Base-by-base conservation (phyloP, 169 alveolate species). In the Babesia gibsoni region DNA sequence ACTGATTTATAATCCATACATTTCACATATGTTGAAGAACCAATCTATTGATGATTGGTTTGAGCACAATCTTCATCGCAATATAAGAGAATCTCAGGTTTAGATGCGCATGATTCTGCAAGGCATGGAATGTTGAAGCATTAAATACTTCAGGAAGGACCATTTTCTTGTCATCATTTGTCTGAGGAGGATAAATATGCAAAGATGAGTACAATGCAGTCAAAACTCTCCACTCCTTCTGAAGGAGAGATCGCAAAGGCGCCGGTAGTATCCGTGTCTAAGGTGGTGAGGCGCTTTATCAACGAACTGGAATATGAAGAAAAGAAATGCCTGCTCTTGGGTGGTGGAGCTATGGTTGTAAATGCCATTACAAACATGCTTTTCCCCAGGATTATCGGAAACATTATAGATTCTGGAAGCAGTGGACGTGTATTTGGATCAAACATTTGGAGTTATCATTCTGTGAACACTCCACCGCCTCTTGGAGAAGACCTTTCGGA, bases 341-440 rank as follows among this genome's bases (percentile, higher is more conserved):
- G 82, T 7, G 53, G 68, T 10, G 25, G 59, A 23, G 86, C 81
- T 16, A 23, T 77, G 64, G 73, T 53, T 14, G 64, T 59, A 20
- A 67, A 66, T 41, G 86, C 86, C 0, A 30, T 46, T 1, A 77
- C 86, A 7, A 77, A 77, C 63, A 66, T 77, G 82, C 27, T 49
- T 29, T 77, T 67, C 42, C 86, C 86, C 9, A 54, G 75, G 37
- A 56, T 77, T 30, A 65, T 77, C 20, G 86, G 86, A 22, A 35
- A 16, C 48, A 66, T 77, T 32, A 77, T 77, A 20, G 86, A 77
- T 49, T 56, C 86, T 20, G 59, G 75, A 7, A 67, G 67, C 39
- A 52, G 70, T 25, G 75, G 78, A 14, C 27, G 25, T 22, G 43
- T 48, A 10, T 25, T 20, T 7, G 53, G 59, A n/a, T 22, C 37